Base-by-base conservation (phyloP, 805 yeast genomes). In the Kodamaea sagamina region DNA sequence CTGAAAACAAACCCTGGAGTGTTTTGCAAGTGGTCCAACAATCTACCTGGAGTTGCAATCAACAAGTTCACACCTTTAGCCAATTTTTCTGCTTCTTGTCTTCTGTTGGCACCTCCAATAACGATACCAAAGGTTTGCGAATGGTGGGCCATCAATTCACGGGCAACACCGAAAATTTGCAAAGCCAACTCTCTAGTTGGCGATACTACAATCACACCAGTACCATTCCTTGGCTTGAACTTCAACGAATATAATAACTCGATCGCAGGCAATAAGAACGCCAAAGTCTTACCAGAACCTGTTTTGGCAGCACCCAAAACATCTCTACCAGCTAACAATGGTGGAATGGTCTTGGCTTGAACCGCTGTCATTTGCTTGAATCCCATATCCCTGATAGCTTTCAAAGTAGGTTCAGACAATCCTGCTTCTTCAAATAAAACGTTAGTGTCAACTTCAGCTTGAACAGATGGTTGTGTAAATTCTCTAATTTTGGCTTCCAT, bases 221-320 rank as follows among this genome's bases (percentile, higher is more conserved):
- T 92, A 54, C 99, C 99, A 62, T 93, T 95, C 73, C 98, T 81
- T 43, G 99, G 98, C 68, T 92, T 93, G 74, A 90, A 93, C 62
- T 86, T 89, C 57, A 93, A 76, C 12, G 96, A 82, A 61, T 90
- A 86, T 43, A 93, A 75, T 70, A 89, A 71, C 68, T 93, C 99
- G 51, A 93, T 84, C 24, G 99, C 99, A 10, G 99, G 99, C 47
- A 93, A 78, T 58, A 93, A 72, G 56, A 93, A 93, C 7, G 99
- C 98, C 48, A 95, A 71, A 0, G 99, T 93, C 71, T 93, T 93
- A 62, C 99, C 99, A 1, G 97, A 89, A 42, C 99, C 99, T 2
- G 99, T 93, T 70, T 90, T 92, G 44, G 99, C 99, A n/a, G 99
- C 99, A 53, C 99, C 99, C 42, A 93, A 75, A 15, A 95, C 98